phyloP scores from a whole-genome alignment of 768 basidiomycete species.

The Rhizopogon vesiculosus region DNA sequence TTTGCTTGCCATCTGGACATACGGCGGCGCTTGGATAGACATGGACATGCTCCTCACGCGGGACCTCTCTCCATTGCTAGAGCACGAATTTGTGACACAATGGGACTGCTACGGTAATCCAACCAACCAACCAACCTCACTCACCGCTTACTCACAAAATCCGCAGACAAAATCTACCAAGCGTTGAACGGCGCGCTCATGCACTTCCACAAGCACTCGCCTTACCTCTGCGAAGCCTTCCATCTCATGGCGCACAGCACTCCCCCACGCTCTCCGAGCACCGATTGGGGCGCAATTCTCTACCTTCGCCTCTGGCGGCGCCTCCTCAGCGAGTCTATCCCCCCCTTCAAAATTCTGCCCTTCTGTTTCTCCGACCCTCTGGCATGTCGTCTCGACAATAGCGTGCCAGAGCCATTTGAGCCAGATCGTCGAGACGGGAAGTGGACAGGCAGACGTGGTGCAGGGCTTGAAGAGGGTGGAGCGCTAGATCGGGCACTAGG shows the following conservation, averaged over 20 bases:
- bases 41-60: conserved; percentile 94
- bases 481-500: conserved; percentile 55
- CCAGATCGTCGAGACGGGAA: conserved; percentile 46
- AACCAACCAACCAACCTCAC: background rate
- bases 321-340: conserved; percentile 65
- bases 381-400: conserved; percentile 85
- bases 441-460: conserved; percentile 57
- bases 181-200: conserved; percentile 92
- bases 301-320: conserved; percentile 90
- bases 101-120: conserved; percentile 94
- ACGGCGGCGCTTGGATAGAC: conserved; percentile 94
- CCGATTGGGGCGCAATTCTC: conserved; percentile 91
- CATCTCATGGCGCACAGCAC: conserved; percentile 78
- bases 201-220: conserved; percentile 86
- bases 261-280: conserved; percentile 71
- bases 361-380: conserved; percentile 93
- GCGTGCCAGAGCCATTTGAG: conserved; percentile 87
- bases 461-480: conserved; percentile 57
- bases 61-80: conserved; percentile 78
- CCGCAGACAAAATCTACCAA: conserved; percentile 62
- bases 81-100: conserved; percentile 95
- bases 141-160: background rate
- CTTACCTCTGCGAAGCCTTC: conserved; percentile 96
- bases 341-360: conserved; percentile 89
- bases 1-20: conserved; percentile 80